Percentiles rank a stretch among this genome's conserved stretches.
Conservation (phyloP, 371 early-diverging fungal genomes). For the Mucor irregularis region DNA sequence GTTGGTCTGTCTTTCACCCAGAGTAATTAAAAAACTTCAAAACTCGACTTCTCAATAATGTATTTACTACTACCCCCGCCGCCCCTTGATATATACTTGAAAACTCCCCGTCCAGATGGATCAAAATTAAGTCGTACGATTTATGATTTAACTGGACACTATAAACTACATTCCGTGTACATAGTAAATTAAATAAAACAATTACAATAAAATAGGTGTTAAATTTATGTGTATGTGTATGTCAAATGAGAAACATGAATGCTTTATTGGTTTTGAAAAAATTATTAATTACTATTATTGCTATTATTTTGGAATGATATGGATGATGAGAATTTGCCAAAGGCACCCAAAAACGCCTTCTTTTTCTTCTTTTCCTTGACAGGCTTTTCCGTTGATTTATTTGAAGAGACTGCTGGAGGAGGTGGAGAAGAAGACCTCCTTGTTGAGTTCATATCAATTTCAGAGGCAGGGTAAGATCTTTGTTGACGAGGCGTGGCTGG, state of each 20-base stretch:
- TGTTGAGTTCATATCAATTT: constrained; percentile 1
- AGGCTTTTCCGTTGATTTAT: not conserved
- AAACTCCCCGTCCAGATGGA: no score
- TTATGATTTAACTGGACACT: no score
- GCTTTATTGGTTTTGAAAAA: not conserved
- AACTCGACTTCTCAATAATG: no score
- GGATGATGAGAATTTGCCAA: constrained; percentile 40
- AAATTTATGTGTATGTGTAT: no score
- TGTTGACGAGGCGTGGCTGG: constrained; percentile 19
- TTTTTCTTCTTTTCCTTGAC: constrained; percentile 35
- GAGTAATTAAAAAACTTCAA: not conserved
- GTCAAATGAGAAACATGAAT: no score
- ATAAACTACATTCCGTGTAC: no score
- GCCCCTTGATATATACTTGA: no score
- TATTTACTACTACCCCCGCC: no score
- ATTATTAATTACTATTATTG: not conserved
- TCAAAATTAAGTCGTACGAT: no score
- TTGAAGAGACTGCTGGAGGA: constrained; percentile 1
- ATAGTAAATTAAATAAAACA: no score
- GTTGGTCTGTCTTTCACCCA: constrained; percentile 5
- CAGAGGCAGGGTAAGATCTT: constrained; percentile 10
- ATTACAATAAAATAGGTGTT: no score
- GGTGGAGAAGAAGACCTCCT: constrained; percentile 17
- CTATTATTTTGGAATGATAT: constrained; percentile 19
- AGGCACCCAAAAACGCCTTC: constrained; percentile 40